A percentile compares a stretch with the other conserved stretches of the same genome.
Conservation (phyloP, 768 basidiomycete species). For the Crassisporium funariophilum region DNA sequence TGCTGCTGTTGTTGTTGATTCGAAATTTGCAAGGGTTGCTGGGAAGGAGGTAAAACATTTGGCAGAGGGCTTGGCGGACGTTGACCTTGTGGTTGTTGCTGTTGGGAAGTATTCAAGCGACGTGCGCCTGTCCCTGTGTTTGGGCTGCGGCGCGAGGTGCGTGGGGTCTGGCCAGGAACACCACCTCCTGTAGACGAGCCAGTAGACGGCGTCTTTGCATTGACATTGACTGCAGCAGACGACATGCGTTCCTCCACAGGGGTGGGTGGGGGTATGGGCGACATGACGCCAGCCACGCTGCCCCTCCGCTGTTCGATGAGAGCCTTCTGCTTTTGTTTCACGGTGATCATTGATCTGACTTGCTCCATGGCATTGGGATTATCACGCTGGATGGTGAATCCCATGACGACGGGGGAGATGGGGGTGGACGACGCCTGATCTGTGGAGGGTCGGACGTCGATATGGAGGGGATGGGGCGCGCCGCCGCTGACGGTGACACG, state of each 20-base stretch:
- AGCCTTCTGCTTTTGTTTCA: constrained; percentile 74
- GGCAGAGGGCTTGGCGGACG: constrained; percentile 39
- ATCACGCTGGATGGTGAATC: constrained; percentile 59
- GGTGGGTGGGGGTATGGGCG: constrained; percentile 34
- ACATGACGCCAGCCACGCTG: constrained; percentile 47
- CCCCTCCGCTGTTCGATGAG: constrained; percentile 71
- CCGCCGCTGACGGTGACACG: constrained; percentile 70
- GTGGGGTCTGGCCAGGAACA: constrained; percentile 22
- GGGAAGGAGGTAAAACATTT: constrained; percentile 19
- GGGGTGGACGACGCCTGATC: constrained; percentile 54
- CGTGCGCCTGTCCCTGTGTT: constrained; percentile 25
- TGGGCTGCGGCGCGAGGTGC: constrained; percentile 40
- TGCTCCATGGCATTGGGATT: constrained; percentile 61
- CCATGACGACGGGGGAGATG: constrained; percentile 68
- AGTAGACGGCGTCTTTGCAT: constrained; percentile 9
- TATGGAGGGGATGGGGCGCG: constrained; percentile 53
- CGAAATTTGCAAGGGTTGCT: constrained; percentile 22
- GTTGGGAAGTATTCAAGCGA: constrained; percentile 11
- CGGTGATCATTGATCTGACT: constrained; percentile 59
- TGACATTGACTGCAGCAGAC: constrained; percentile 11
- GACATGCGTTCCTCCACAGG: constrained; percentile 28
- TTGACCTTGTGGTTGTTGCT: constrained; percentile 1
- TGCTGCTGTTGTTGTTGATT: constrained; percentile 18
- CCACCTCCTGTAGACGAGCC: constrained; percentile 26
- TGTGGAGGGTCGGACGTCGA: constrained; percentile 45